Evolutionary conservation across 768 basidiomycete genomes (phyloP), one percentile per base, ranked within the genome.

Genomic region (Boletellus sp.): DNA sequence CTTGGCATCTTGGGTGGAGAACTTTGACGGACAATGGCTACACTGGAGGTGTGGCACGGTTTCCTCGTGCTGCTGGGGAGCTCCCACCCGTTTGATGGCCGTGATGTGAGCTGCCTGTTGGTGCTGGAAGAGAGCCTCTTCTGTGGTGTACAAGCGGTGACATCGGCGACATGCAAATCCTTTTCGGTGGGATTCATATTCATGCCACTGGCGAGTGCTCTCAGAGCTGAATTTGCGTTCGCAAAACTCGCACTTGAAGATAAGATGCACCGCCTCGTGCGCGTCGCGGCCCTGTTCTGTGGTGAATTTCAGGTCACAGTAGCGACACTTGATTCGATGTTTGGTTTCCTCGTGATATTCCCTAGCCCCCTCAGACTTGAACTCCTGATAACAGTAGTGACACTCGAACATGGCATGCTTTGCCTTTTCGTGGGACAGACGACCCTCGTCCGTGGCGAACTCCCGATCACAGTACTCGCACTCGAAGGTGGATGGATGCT

Each of bases 191-290:
- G 40, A 28, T 6, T 26, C 38, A 2, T 22, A 9, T 34, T 55
- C 50, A 16, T 68, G 65, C 4, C 47, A 28, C 7, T 22, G 11
- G 2, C 54, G 51, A 22, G 39, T 49, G 1, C 33, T 26, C 4
- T 22, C 12, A 4, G 59, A 56, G 17, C 0, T 17, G 39, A 61
- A 54, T 19, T 28, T 11, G 4, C 17, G 35, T 15, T 47, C 22
- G 20, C 62, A 63, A 23, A 50, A 12, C 6, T 6, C 16, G 41
- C 62, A 64, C n/a, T 39, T 38, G 43, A 54, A 34, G 9, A 12
- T 39, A 28, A 28, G 1, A 13, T 56, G 54, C 16, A 32, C 43
- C 8, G 48, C 6, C 19, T 37, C 42, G 42, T 49, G 48, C 13
- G 17, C 19, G 3, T 39, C 17, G 3, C 20, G 41, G 24, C 16